Conservation (phyloP, 2,329 filamentous ascomycete species). For the Cercospora berteroae region DNA sequence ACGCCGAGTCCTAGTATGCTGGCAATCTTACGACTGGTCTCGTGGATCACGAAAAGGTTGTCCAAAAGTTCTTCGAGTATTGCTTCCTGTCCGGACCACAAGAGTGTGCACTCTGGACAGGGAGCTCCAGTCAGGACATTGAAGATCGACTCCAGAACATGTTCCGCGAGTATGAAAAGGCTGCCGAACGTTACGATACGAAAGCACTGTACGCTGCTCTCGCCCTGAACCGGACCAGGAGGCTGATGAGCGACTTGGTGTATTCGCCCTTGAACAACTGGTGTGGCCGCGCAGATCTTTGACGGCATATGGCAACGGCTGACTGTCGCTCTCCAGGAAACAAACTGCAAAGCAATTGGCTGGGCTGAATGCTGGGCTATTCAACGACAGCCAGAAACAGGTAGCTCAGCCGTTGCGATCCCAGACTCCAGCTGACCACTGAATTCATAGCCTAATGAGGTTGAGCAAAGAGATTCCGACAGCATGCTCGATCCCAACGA, state of each 20-base stretch:
- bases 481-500: not conserved
- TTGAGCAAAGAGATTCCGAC: not conserved
- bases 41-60: not conserved
- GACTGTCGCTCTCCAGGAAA: no score
- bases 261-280: not conserved
- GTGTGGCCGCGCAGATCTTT: not conserved
- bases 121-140: not conserved
- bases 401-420: no score
- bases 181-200: not conserved
- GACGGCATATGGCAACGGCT: no score
- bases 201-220: not conserved
- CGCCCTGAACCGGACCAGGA: not conserved
- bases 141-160: not conserved
- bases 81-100: constrained; percentile 1
- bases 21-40: not conserved
- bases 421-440: not conserved
- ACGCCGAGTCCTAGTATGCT: constrained; percentile 26
- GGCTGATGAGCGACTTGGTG: not conserved
- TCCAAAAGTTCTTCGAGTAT: constrained; percentile 7
- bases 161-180: not conserved
- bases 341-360: no score
- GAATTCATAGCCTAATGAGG: not conserved
- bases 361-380: no score
- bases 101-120: not conserved
- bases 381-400: no score